Evolutionary conservation across 2,329 filamentous ascomycete genomes (phyloP), one percentile per base, ranked within the genome.

Genomic region (Grosmannia penicillata): DNA sequence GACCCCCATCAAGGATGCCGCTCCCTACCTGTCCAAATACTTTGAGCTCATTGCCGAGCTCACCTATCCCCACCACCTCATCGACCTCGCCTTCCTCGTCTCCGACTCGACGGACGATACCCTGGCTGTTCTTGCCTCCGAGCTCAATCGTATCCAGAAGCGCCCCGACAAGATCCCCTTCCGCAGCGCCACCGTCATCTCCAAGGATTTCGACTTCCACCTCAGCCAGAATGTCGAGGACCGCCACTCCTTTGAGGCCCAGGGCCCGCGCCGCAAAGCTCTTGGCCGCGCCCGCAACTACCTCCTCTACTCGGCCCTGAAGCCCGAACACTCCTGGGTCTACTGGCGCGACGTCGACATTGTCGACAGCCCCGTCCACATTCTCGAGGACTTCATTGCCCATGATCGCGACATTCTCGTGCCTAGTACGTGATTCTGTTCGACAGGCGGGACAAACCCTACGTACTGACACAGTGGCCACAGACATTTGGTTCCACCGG

Each of bases 311-410:
- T 69, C 84, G 0, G 80, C 91, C 4, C 56, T 98, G 51, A 93
- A 93, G 63, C 77, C 86, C 0, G 86, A 96, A 44, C 91, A 98
- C 56, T 89, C 86, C 8, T 98, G 91, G 91, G 87, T 96, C 8
- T 96, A 95, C 59, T 98, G 91, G 91, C 76, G 91, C 43, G 91
- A 98, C 56, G 87, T 94, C 36, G 91, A 98, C 58, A 95, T 98
- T 50, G 77, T 83, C 33, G 87, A 98, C 54, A 93, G 82, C 56
- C 85, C 89, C 2, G 70, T 72, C 46, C 78, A 73, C 53, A 93
- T 98, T 44, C 67, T 98, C 25, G 87, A 98, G 62, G 91, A 98
- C 53, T 93, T 98, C 49, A 82, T 93, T 51, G 83, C 84, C 17
- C 91, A 96, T 53, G 83, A 98, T 57, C 78, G 78, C 53, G 91